Evolutionary conservation across 192 early-diverging fungal species (phyloP).

Genomic region (Obelidium mucronatum): DNA sequence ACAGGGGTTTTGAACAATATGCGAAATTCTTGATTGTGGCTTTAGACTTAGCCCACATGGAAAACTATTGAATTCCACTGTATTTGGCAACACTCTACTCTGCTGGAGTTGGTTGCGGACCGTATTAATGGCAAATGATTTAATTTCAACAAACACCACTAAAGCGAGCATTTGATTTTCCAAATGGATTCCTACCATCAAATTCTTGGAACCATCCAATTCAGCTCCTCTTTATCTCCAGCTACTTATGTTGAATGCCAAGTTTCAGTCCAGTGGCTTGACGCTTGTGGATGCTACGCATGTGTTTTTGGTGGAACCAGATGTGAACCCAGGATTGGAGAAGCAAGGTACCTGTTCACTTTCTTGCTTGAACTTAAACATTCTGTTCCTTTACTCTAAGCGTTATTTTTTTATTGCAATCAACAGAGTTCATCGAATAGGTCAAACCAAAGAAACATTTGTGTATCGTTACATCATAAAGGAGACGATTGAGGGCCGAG

Average conservation of each 20-base stretch:
- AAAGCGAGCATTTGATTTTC: no score
- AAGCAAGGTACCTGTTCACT: constrained; percentile 55
- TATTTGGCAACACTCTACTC: no score
- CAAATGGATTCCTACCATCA: no score
- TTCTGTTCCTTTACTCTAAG: not conserved
- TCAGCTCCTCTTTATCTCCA: no score
- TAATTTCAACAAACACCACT: no score
- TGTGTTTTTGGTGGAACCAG: constrained; percentile 62
- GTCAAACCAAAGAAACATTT: constrained; percentile 53
- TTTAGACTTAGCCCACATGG: no score
- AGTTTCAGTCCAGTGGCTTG: constrained; percentile 57
- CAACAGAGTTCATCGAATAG: constrained; percentile 59
- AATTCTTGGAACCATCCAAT: constrained; percentile 43
- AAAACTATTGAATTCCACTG: no score
- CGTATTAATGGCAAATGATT: no score
- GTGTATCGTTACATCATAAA: constrained; percentile 59
- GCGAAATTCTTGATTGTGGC: no score
- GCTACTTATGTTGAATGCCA: constrained; percentile 59
- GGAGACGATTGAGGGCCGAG: constrained; percentile 55
- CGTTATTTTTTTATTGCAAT: constrained; percentile 41
- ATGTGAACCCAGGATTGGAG: constrained; percentile 53
- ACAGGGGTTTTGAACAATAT: no score
- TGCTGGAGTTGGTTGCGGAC: no score
- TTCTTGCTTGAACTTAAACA: no score
- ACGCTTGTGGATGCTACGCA: constrained; percentile 61